Base-by-base conservation (phyloP, 495 filamentous ascomycete species). In the Durotheca rogersii region DNA sequence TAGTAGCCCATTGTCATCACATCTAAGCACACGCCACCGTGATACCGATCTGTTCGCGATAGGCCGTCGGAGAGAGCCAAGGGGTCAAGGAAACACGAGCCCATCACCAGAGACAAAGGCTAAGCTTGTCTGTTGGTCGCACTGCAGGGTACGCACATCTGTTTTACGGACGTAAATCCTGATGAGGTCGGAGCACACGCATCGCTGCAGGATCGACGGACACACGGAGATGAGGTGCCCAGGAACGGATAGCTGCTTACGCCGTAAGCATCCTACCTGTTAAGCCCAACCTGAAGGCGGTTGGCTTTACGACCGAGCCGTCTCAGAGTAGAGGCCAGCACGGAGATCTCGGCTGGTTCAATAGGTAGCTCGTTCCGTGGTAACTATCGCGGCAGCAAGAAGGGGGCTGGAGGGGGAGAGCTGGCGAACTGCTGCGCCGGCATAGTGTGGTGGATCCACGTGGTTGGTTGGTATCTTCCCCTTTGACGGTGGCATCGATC, bases 191-290 rank as follows among this genome's bases (percentile, higher is more conserved):
- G 58, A 57, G 64, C 45, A 62, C 55, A 56, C 64, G 61, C 61
- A 55, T 59, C 42, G 52, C 56, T 67, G 61, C 61, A 67, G 64
- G 64, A 67, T 64, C 61, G 64, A 65, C 53, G 52, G 49, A 57
- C 54, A 64, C 50, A 62, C 63, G 57, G 61, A 67, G 64, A 67
- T 67, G 61, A 67, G 58, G 64, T 60, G 59, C 47, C 55, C 47
- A 45, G 51, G 25, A 44, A 56, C 64, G 64, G 64, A 58, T 65
- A 56, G 49, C 64, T 67, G 58, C 64, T 31, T 59, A 36, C 42
- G 49, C 49, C 43, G 51, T 40, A 37, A 41, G 47, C 14, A 27
- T 32, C 32, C 37, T 40, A 39, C 11, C 29, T 29, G 33, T 42
- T 47, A 35, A 42, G 21, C 18, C 19, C 42, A 31, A 7, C 25